These are phyloP conservation scores for Cyphellophora europaea DNA, from an alignment of 2,329 filamentous ascomycete species.

Conservation along the genomic window DNA sequence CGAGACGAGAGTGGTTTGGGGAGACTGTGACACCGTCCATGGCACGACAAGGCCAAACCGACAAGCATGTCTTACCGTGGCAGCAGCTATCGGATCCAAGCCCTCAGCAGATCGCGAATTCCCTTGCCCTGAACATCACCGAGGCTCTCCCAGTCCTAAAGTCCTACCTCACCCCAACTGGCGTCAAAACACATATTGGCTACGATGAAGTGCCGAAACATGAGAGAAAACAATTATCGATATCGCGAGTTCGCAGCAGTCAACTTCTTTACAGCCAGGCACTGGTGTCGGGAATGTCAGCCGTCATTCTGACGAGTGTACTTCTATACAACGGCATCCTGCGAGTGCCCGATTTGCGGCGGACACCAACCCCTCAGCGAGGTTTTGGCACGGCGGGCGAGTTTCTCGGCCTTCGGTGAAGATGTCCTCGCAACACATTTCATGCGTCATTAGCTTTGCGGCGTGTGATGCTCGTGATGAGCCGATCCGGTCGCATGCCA, in stretches of 20 bases:
- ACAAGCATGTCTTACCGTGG: too few species aligned
- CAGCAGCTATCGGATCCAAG: slow-evolving; percentile 8
- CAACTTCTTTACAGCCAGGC: slow-evolving; percentile 11
- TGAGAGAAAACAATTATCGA: slow-evolving; percentile 8
- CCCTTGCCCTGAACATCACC: slow-evolving; percentile 2
- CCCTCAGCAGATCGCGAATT: slow-evolving; percentile 5
- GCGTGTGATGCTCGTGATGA: too few species aligned
- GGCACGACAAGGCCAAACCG: too few species aligned
- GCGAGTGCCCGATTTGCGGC: slow-evolving; percentile 10
- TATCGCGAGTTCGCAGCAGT: slow-evolving; percentile 6
- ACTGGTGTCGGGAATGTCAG: slow-evolving; percentile 7
- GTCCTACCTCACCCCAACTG: not conserved
- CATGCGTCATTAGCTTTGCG: not conserved
- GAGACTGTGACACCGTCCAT: too few species aligned
- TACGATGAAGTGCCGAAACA: slow-evolving; percentile 1
- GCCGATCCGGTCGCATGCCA: too few species aligned
- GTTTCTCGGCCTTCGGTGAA: slow-evolving; percentile 13
- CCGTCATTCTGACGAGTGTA: slow-evolving; percentile 6
- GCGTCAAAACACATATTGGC: not conserved
- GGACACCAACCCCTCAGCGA: slow-evolving; percentile 4
- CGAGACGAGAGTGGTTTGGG: slow-evolving; percentile 30
- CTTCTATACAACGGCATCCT: slow-evolving; percentile 24
- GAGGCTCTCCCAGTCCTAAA: not conserved
- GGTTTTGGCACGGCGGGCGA: slow-evolving; percentile 18
- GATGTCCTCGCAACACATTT: not conserved